Base-by-base conservation (phyloP, 169 alveolate genomes). In the Plasmodium reichenowi region DNA sequence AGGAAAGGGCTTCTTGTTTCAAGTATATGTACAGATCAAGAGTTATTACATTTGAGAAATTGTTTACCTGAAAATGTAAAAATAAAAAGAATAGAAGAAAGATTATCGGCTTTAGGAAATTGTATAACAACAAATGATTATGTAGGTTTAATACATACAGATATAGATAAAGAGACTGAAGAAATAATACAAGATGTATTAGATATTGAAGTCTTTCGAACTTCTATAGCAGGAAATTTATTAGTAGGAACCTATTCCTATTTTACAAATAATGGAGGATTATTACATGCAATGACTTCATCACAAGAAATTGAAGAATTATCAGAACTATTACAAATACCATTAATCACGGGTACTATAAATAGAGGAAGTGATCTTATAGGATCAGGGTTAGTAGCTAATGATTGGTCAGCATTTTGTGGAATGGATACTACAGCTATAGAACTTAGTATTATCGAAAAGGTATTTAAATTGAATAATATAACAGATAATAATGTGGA, bases 381-480 rank as follows among this genome's bases (percentile, higher is more conserved):
- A 72, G 97, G 97, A 7, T 95, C 97, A n/a, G 98, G 98, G 0
- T 91, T 98, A 43, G 98, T 98, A 54, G 99, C 98, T 15, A 99
- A 99, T 93, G 99, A 99, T 92, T 98, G 99, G 99, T 97, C 98
- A 7, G 99, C 99, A 9, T 98, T 99, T 91, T 98, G 99, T 86
- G 99, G 99, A 45, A 96, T 97, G 96, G 99, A 98, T 72, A 98
- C 99, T n/a, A 99, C 99, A 20, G 98, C 99, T 17, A 97, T 99
- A 9, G 99, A 99, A 95, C 92, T 99, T 56, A 97, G 98, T 43
- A 98, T 98, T 13, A 94, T 98, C 73, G 99, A 98, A 92, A 97
- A 97, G 47, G 97, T 98, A 13, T 98, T 98, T 93, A 98, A 98
- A 92, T 95, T 97, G 20, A 96, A 96, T 50, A 90, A 94, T 29